A percentile compares a stretch with the other conserved stretches of the same genome.
These are phyloP conservation scores for Davidsoniella eucalypti DNA, from an alignment of 2,329 filamentous ascomycete species.

Conservation along the genomic window DNA sequence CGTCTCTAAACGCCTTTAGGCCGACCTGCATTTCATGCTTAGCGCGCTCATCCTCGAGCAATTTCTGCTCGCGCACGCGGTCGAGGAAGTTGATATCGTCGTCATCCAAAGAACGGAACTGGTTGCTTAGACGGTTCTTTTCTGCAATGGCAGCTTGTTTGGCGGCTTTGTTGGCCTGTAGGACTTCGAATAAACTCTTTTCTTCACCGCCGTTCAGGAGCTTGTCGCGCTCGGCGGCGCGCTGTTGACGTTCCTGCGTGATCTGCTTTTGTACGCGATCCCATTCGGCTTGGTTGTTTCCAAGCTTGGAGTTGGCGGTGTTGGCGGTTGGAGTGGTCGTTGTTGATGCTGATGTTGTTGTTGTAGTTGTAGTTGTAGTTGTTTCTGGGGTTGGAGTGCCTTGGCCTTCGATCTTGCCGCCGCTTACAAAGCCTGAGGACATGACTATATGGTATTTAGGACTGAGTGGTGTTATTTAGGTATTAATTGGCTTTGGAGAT, in stretches of 20 bases:
- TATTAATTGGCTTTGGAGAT: background rate
- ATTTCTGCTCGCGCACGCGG: slow-evolving; percentile 32
- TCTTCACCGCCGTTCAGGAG: slow-evolving; percentile 27
- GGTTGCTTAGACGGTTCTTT: slow-evolving; percentile 51
- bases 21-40: slow-evolving; percentile 40
- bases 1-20: slow-evolving; percentile 36
- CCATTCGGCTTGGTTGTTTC: slow-evolving; percentile 35
- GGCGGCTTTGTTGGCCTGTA: slow-evolving; percentile 63
- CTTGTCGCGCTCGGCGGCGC: slow-evolving; percentile 31
- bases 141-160: slow-evolving; percentile 76
- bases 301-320: background rate
- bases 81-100: slow-evolving; percentile 65
- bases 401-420: slow-evolving; percentile 30
- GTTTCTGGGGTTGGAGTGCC: slow-evolving; percentile 6
- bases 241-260: slow-evolving; percentile 39
- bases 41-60: slow-evolving; percentile 36
- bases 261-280: slow-evolving; percentile 47
- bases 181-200: slow-evolving; percentile 53
- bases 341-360: slow-evolving; percentile 11
- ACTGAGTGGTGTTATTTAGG: background rate
- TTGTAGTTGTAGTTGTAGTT: slow-evolving; percentile 9
- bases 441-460: slow-evolving; percentile 19
- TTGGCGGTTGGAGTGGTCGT: background rate
- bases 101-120: slow-evolving; percentile 62
- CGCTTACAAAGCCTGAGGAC: slow-evolving; percentile 39